These are phyloP conservation scores for Pseudocohnilembus persalinus DNA, from an alignment of 169 alveolate genomes.

Conservation along the genomic window DNA sequence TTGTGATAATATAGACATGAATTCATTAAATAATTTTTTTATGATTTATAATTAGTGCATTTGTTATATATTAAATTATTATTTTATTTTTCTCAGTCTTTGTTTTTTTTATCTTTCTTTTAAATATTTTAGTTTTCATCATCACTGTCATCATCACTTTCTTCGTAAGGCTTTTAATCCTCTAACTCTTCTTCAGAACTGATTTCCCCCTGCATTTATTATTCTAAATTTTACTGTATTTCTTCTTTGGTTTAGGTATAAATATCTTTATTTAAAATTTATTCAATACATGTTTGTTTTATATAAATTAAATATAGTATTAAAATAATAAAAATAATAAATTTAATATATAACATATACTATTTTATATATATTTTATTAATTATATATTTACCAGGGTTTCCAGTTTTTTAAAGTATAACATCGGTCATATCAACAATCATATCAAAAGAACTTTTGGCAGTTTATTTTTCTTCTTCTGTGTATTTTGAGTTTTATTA, in stretches of 20 bases:
- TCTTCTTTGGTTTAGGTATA: neutral
- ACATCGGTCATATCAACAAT: neutral
- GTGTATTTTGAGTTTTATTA: too few relatives aligned
- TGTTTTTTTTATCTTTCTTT: too few relatives aligned
- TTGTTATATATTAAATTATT: too few relatives aligned
- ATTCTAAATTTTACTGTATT: too few relatives aligned
- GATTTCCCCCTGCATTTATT: neutral
- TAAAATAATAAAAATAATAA: too few relatives aligned
- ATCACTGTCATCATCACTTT: neutral
- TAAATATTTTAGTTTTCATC: neutral
- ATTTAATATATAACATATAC: too few relatives aligned
- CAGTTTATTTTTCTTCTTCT: neutral
- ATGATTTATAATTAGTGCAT: too few relatives aligned
- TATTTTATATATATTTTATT: too few relatives aligned
- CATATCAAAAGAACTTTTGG: neutral
- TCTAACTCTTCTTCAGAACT: neutral
- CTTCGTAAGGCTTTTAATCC: neutral
- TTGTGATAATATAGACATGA: too few relatives aligned
- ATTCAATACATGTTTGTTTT: too few relatives aligned
- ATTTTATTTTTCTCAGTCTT: neutral
- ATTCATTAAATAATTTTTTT: too few relatives aligned
- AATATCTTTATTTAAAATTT: neutral
- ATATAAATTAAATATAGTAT: too few relatives aligned
- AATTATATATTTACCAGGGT: neutral
- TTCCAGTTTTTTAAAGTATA: neutral